Conservation (phyloP, 805 yeast genomes). For the Torulaspora maleeae region DNA sequence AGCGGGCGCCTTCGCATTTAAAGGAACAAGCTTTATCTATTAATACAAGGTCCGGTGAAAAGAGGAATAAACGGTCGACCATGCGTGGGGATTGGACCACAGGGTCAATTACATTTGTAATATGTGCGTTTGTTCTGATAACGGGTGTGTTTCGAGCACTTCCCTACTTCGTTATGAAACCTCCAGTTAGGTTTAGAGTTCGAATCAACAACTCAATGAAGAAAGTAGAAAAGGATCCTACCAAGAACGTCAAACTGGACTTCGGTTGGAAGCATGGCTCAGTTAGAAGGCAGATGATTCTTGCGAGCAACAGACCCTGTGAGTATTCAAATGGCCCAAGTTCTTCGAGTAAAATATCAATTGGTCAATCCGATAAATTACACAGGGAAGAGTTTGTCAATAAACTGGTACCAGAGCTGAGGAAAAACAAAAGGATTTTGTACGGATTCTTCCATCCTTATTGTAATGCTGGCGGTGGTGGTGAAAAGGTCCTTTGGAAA, state of each 20-base stretch:
- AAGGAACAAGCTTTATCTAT: neutral
- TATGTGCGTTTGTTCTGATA: conserved; percentile 2
- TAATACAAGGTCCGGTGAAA: neutral
- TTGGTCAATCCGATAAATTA: conserved; percentile 11
- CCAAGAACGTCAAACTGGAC: conserved; percentile 16
- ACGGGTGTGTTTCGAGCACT: conserved; percentile 3
- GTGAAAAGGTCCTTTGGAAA: conserved; percentile 94
- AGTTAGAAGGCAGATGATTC: conserved; percentile 38
- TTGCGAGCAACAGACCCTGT: conserved; percentile 32
- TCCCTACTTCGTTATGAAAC: conserved; percentile 14
- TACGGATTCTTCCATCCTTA: conserved; percentile 94
- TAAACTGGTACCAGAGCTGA: conserved; percentile 11
- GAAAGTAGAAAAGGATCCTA: conserved; percentile 12
- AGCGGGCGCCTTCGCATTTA: neutral
- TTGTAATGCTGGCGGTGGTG: conserved; percentile 97
- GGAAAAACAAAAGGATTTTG: conserved; percentile 33
- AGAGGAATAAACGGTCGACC: neutral
- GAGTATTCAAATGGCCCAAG: conserved; percentile 21
- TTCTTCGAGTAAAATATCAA: conserved; percentile 9
- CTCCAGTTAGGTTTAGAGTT: conserved; percentile 19
- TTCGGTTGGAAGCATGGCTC: conserved; percentile 31
- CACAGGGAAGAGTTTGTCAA: conserved; percentile 15
- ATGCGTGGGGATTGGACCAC: neutral
- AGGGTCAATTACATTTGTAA: neutral
- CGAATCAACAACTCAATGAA: conserved; percentile 19